Conservation (phyloP, 495 filamentous ascomycete species). For the Symbiotaphrina buchneri region DNA sequence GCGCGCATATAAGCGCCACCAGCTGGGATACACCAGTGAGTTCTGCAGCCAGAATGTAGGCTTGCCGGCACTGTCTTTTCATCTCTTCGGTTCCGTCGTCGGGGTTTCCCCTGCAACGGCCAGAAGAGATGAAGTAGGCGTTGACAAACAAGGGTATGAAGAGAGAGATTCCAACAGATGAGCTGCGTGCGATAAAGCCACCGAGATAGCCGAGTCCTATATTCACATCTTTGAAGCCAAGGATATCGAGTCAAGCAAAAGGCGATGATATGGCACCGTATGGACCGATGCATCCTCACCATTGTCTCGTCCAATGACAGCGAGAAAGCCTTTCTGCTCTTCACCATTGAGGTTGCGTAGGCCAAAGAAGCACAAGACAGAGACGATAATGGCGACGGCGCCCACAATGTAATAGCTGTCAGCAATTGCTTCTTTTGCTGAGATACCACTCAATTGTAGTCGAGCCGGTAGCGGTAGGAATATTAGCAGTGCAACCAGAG, state of each 20-base stretch:
- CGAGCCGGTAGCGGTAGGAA: conserved; percentile 75
- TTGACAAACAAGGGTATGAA: conserved; percentile 90
- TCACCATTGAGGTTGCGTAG: conserved; percentile 59
- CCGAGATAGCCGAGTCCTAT: conserved; percentile 80
- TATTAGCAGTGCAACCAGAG: conserved; percentile 52
- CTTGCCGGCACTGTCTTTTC: conserved; percentile 57
- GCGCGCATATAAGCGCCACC: conserved; percentile 62
- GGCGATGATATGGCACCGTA: too few species aligned
- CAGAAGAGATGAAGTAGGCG: conserved; percentile 62
- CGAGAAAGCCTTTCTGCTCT: conserved; percentile 43
- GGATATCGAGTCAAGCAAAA: conserved; percentile 17
- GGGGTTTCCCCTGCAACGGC: conserved; percentile 44
- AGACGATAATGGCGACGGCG: conserved; percentile 42
- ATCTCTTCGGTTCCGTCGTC: conserved; percentile 31
- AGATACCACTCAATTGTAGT: conserved; percentile 43
- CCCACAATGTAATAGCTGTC: conserved; percentile 75
- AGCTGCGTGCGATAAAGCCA: conserved; percentile 85
- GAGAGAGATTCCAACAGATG: conserved; percentile 83
- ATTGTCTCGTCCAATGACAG: conserved; percentile 14
- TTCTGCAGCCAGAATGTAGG: conserved; percentile 66
- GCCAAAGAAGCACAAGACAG: conserved; percentile 56
- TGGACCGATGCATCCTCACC: background rate
- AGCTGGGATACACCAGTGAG: conserved; percentile 78
- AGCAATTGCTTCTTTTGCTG: conserved; percentile 42
- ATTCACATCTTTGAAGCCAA: conserved; percentile 52